Percentiles rank a stretch among this genome's conserved stretches.
Evolutionary conservation across 75 land plant genomes (phyloP).

Genomic region (Picea glauca): DNA sequence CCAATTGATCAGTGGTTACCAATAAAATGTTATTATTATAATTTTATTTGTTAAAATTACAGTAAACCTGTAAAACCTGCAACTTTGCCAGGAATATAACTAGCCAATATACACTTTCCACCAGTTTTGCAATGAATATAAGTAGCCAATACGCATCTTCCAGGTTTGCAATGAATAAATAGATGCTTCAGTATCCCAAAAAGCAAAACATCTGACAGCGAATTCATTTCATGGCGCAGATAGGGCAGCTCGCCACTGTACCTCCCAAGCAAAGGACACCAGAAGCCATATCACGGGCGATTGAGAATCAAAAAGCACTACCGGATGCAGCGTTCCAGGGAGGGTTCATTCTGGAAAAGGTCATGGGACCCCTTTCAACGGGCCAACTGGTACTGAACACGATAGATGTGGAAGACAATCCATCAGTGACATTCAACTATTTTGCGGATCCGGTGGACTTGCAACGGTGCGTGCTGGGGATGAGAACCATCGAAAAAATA

Average conservation of each 20-base stretch:
- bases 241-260: slow-evolving; percentile 49
- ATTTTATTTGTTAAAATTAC: too few relatives aligned
- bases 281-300: slow-evolving; percentile 42
- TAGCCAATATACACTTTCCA: not conserved
- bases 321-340: slow-evolving; percentile 36
- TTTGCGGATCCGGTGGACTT: slow-evolving; percentile 40
- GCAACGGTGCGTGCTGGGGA: slow-evolving; percentile 32
- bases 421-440: slow-evolving; percentile 53
- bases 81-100: not conserved
- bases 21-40: too few relatives aligned
- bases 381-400: slow-evolving; percentile 31
- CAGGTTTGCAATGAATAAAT: not conserved
- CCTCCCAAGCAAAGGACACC: slow-evolving; percentile 60
- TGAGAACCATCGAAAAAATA: slow-evolving; percentile 19
- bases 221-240: slow-evolving; percentile 16
- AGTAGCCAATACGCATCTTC: not conserved
- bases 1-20: too few relatives aligned
- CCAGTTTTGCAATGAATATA: not conserved
- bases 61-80: too few relatives aligned
- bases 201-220: not conserved
- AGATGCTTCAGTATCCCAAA: not conserved
- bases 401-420: slow-evolving; percentile 32
- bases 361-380: slow-evolving; percentile 33
- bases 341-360: slow-evolving; percentile 62
- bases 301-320: slow-evolving; percentile 16